Base-by-base conservation (phyloP, 1,284 basidiomycete genomes). In the Tausonia pullulans region DNA sequence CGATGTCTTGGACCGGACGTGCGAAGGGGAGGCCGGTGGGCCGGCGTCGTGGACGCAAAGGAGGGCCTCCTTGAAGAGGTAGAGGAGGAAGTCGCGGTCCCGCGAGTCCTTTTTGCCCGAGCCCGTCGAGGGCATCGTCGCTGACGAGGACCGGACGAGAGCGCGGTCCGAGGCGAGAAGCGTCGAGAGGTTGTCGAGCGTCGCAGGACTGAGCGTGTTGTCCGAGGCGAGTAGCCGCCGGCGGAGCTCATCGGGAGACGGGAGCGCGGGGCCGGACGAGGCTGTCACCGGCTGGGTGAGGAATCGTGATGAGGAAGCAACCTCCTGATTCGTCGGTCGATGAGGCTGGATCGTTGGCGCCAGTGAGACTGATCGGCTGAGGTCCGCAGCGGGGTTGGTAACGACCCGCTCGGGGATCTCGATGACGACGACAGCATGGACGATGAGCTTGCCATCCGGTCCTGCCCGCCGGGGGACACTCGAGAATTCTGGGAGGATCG, bases 31-130 rank as follows among this genome's bases (percentile, higher is more conserved):
- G 1, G 71, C 69, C 3, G 72, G 71, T 61, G 76, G 72, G 9
- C 73, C 68, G 49, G 65, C 66, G 9, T 98, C 95, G 39, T 89
- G 84, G 13, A 98, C 90, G 75, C 94, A 98, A 67, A 98, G 91
- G 67, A 98, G 87, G 9, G 95, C 95, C 73, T 97, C 90, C 71
- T 87, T 86, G 83, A 97, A 98, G 52, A 98, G 83, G 76, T 98
- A 97, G 65, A 97, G 90, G 73, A 87, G 90, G 75, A 95, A 94
- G 74, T 95, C 90, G 64, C 90, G 84, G 41, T 92, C 85, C 27
- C 27, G 27, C 27, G 27, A 27, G 27, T 27, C 27, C 27, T 27
- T 27, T 63, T 92, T 84, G 9, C 85, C 78, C 5, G 63, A 60
- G 9, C 58, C 13, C 9, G 52, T 16, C 13, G 57, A 54, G 5